phyloP scores from a whole-genome alignment of 2,329 filamentous ascomycete species.

The Eutypella sp. region DNA sequence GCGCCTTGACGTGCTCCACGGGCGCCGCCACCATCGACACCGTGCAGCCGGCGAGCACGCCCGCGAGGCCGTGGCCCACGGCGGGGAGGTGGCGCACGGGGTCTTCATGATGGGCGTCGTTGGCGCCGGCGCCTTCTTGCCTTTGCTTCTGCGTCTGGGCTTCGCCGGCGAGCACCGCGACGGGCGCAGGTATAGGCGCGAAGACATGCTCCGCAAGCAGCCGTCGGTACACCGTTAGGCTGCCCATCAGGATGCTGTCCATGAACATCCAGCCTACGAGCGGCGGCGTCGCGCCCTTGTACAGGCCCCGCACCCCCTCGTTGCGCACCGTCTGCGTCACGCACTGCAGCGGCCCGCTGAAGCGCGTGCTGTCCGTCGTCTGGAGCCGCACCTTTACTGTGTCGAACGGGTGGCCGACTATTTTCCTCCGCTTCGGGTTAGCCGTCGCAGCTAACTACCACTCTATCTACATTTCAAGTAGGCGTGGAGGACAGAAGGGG shows the following conservation, averaged over 20 bases:
- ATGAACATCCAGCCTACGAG: conserved; percentile 98
- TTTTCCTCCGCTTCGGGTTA: neutral
- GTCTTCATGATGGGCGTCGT: conserved; percentile 20
- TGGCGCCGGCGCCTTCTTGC: neutral
- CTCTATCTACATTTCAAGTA: neutral
- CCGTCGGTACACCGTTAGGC: conserved; percentile 82
- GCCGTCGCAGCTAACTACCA: conserved; percentile 1
- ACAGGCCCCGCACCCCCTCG: conserved; percentile 80
- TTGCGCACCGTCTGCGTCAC: conserved; percentile 76
- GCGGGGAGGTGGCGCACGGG: conserved; percentile 55
- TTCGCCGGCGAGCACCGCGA: conserved; percentile 28
- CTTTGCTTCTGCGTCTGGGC: conserved; percentile 29
- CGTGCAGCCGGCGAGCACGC: conserved; percentile 79
- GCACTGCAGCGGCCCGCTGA: conserved; percentile 82
- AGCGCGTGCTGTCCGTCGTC: conserved; percentile 71
- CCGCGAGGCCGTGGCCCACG: conserved; percentile 81
- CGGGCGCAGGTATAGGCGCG: conserved; percentile 36
- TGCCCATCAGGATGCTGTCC: conserved; percentile 88
- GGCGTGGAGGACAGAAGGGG: neutral
- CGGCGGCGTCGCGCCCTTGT: conserved; percentile 91
- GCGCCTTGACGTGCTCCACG: conserved; percentile 91
- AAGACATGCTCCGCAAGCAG: conserved; percentile 79
- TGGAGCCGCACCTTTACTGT: conserved; percentile 96
- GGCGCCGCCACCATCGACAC: conserved; percentile 91
- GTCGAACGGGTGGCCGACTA: conserved; percentile 76